These are phyloP conservation scores for Hamamelis virginiana DNA, from an alignment of 164 flowering plant species.

Conservation along the genomic window DNA sequence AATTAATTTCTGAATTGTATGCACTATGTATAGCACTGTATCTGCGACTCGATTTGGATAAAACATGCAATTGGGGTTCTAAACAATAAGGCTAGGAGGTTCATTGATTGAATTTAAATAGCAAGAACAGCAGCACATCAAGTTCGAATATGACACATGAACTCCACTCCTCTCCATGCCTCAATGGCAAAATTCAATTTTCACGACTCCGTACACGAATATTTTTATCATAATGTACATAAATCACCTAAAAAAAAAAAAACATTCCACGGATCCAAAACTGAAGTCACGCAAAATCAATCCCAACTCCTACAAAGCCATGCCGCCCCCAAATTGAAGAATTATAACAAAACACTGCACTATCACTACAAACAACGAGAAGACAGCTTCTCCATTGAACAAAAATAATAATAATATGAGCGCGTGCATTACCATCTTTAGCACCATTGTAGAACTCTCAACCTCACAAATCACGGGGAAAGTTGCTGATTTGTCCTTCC, in stretches of 20 bases:
- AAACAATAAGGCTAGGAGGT: slow-evolving; percentile 1
- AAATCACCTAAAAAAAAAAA: slow-evolving; percentile 19
- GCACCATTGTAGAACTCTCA: neutral
- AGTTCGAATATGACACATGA: neutral
- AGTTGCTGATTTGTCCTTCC: slow-evolving; percentile 85
- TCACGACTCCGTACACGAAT: slow-evolving; percentile 15
- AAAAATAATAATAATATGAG: slow-evolving; percentile 1
- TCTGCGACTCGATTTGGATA: neutral
- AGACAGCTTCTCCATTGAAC: slow-evolving; percentile 10
- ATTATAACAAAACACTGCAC: slow-evolving; percentile 13
- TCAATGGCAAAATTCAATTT: slow-evolving; percentile 19
- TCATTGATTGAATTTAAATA: neutral
- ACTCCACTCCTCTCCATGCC: slow-evolving; percentile 1
- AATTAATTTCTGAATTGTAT: neutral
- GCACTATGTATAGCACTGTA: neutral
- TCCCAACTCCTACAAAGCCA: slow-evolving; percentile 9
- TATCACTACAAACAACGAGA: slow-evolving; percentile 16
- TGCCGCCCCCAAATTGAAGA: slow-evolving; percentile 3
- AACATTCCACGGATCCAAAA: slow-evolving; percentile 10
- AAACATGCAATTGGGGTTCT: neutral
- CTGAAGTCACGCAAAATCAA: slow-evolving; percentile 16
- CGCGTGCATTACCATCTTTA: slow-evolving; percentile 5
- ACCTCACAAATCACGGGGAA: slow-evolving; percentile 56
- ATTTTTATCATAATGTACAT: slow-evolving; percentile 44
- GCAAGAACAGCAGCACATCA: neutral